phyloP scores from a whole-genome alignment of 169 alveolate genomes.

The Eimeria falciformis region DNA sequence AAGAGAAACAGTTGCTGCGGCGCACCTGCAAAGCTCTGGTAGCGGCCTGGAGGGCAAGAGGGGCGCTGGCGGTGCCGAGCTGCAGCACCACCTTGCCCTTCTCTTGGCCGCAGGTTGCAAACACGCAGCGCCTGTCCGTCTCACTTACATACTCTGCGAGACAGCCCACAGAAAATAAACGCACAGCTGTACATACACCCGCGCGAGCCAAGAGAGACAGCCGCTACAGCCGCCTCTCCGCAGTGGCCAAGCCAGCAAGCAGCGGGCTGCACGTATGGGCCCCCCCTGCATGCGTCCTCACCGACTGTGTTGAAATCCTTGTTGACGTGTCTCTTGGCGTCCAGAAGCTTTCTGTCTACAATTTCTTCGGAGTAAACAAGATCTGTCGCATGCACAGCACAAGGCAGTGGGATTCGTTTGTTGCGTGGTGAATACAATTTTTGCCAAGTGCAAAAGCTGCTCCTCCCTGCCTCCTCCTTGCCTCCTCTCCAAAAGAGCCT shows the following conservation, averaged over 20 bases:
- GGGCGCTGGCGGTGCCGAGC: constrained; percentile 77
- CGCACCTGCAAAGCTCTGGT: constrained; percentile 63
- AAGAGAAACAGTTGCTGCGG: neutral
- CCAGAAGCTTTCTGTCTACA: constrained; percentile 72
- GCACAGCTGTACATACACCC: too few species aligned
- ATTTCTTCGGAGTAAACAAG: constrained; percentile 78
- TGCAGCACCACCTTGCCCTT: constrained; percentile 77
- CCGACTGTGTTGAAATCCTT: constrained; percentile 74
- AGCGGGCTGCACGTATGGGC: too few species aligned
- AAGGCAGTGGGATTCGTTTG: neutral
- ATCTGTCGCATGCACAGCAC: constrained; percentile 41
- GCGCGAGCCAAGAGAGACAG: too few species aligned
- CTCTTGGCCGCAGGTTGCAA: constrained; percentile 75
- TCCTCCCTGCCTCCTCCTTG: neutral
- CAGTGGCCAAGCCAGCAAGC: too few species aligned
- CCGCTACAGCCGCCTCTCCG: too few species aligned
- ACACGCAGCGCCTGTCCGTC: constrained; percentile 61
- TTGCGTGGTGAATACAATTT: neutral
- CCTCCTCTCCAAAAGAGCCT: neutral
- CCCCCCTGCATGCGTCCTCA: neutral
- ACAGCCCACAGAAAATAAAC: neutral
- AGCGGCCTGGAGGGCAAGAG: constrained; percentile 76
- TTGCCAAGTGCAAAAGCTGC: neutral
- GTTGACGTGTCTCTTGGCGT: constrained; percentile 55
- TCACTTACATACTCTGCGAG: constrained; percentile 64